Percentiles rank a stretch among this genome's conserved stretches.
Evolutionary conservation across 78 protist genomes (phyloP).

Genomic region (Polysphondylium violaceum): DNA sequence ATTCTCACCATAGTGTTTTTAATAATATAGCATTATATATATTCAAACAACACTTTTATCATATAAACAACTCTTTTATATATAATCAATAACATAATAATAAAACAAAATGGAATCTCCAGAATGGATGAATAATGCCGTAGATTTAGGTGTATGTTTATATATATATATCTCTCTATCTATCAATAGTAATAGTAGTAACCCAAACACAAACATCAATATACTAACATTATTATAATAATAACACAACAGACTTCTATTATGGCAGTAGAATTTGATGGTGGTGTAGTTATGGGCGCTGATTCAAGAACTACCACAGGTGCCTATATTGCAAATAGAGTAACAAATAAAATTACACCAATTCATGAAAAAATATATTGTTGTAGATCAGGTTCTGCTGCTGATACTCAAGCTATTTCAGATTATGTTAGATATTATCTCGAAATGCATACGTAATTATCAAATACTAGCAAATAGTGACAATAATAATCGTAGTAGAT

Average conservation of each 20-base stretch:
- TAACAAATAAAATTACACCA: constrained; percentile 95
- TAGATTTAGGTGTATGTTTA: constrained; percentile 65
- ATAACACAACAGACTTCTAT: constrained; percentile 92
- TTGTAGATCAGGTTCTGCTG: constrained; percentile 99
- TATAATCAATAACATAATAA: no score
- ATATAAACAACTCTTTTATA: background rate
- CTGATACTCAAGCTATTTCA: constrained; percentile 98
- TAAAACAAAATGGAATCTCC: constrained; percentile 65
- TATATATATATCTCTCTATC: no score
- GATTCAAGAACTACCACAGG: constrained; percentile 97
- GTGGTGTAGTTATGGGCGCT: constrained; percentile 98
- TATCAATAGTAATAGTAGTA: background rate
- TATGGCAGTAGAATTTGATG: constrained; percentile 97
- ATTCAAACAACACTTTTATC: no score
- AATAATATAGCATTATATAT: no score
- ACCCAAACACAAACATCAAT: background rate
- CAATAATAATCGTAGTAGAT: background rate
- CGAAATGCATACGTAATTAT: constrained; percentile 83
- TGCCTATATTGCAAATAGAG: constrained; percentile 96
- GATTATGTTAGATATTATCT: constrained; percentile 91
- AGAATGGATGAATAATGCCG: constrained; percentile 72
- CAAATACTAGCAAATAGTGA: background rate
- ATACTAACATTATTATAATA: background rate
- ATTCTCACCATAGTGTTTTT: no score
- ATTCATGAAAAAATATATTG: constrained; percentile 92